Evolutionary conservation across 305 asterid genomes (phyloP), one percentile per base, ranked within the genome.

Genomic region (Caryopteris hybrid): DNA sequence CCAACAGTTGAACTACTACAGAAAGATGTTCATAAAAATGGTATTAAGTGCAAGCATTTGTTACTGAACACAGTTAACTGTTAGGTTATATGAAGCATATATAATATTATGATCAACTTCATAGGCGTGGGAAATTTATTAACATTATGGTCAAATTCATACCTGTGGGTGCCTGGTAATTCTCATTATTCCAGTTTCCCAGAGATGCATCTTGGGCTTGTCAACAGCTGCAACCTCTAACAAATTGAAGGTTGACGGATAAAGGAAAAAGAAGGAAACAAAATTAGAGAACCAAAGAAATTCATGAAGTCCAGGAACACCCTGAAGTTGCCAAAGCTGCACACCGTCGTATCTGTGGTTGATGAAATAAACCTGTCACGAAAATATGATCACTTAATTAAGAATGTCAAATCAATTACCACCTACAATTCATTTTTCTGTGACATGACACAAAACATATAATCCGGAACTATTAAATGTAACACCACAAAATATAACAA

Each of bases 181-280:
- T 84, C 99, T 86, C 88, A 91, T 94, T 33, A 94, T 87, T 79
- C 99, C 99, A 31, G 97, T 94, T 78, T 94, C 99, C 99, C 99
- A 94, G 3, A 94, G 89, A 89, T 94, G 99, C 96, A 89, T 86
- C 75, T 87, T 91, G 54, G 99, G 99, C 78, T 91, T 89, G 74
- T 94, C 99, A 66, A 94, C 96, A 54, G 99, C 98, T 17, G 99
- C 98, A 69, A 94, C 96, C 84, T 94, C 99, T 61, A 94, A 78
- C 25, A 94, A 73, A 76, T 94, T 91, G 84, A 94, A 94, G 64
- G 98, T 94, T 20, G 99, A 94, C 0, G 99, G 99, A 50, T 89
- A 94, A 23, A 94, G 96, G 82, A 94, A 85, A 66, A 89, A 31
- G 83, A 94, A 94, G 27, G 98, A 94, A 69, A 94, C 60, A 58